Evolutionary conservation across 345 rosid genomes (phyloP).

Genomic region (Pseudoturritis turrita): DNA sequence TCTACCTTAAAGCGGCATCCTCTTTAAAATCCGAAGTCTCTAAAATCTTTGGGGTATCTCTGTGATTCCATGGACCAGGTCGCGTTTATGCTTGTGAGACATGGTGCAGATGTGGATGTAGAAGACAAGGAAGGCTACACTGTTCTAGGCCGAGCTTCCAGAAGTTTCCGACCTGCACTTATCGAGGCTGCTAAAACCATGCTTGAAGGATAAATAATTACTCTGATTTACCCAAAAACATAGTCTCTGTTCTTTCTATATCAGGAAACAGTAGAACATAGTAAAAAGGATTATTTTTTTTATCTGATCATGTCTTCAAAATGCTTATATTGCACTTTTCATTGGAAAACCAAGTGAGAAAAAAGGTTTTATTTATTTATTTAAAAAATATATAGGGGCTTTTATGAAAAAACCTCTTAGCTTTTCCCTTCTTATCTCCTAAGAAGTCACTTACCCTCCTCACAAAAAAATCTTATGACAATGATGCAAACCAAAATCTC

Average conservation of each 20-base stretch:
- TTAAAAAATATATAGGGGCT: too few relatives aligned
- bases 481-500: constrained; percentile 39
- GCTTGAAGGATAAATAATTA: constrained; percentile 58
- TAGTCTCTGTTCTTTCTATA: neutral
- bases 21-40: neutral
- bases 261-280: neutral
- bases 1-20: neutral
- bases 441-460: constrained; percentile 24
- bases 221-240: neutral
- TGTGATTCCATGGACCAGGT: constrained; percentile 40
- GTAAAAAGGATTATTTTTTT: neutral
- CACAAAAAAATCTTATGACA: constrained; percentile 23
- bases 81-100: constrained; percentile 72
- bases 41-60: neutral
- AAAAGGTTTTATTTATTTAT: too few relatives aligned
- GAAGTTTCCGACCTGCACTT: constrained; percentile 51
- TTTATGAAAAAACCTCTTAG: neutral
- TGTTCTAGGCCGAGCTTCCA: constrained; percentile 82
- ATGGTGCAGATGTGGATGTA: constrained; percentile 84
- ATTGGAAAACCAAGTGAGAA: too few relatives aligned
- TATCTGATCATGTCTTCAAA: neutral
- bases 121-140: constrained; percentile 97
- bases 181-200: constrained; percentile 75
- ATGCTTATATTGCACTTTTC: neutral
- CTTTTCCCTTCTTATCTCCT: constrained; percentile 16